These are phyloP conservation scores for Lepidium sativum DNA, from an alignment of 345 rosid genomes.

Conservation along the genomic window DNA sequence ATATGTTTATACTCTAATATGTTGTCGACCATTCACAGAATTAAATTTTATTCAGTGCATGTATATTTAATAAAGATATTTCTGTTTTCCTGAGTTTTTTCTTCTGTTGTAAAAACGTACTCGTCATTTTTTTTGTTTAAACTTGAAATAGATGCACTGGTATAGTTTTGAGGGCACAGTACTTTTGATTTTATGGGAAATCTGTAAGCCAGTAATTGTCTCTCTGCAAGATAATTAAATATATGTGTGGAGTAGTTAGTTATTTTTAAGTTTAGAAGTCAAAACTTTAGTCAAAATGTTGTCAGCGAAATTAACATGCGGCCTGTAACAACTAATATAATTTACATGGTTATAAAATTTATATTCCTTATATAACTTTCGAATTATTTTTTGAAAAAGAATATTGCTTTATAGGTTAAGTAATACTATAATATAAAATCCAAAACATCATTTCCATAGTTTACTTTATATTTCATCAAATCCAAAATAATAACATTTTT, in stretches of 20 bases:
- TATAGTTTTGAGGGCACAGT: not conserved
- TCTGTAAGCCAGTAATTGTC: not conserved
- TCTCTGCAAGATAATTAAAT: not conserved
- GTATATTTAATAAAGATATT: not conserved
- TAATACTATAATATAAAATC: not conserved
- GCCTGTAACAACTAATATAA: not conserved
- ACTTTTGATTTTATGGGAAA: not conserved
- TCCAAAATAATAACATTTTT: no score
- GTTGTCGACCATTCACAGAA: not conserved
- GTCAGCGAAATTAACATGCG: constrained; percentile 15
- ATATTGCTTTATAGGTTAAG: not conserved
- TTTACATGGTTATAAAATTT: not conserved
- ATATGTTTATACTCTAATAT: not conserved
- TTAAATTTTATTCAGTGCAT: not conserved
- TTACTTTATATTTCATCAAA: no score
- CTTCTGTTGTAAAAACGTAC: not conserved
- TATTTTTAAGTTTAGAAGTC: constrained; percentile 10
- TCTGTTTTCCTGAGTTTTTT: not conserved
- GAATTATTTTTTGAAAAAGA: not conserved
- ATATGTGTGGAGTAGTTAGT: not conserved
- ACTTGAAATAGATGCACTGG: not conserved
- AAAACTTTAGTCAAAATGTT: constrained; percentile 10
- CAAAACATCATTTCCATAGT: no score
- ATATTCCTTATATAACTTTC: not conserved
- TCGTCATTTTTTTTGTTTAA: not conserved